Conservation (phyloP, 2,329 filamentous ascomycete species). For the Talaromyces amestolkiae region DNA sequence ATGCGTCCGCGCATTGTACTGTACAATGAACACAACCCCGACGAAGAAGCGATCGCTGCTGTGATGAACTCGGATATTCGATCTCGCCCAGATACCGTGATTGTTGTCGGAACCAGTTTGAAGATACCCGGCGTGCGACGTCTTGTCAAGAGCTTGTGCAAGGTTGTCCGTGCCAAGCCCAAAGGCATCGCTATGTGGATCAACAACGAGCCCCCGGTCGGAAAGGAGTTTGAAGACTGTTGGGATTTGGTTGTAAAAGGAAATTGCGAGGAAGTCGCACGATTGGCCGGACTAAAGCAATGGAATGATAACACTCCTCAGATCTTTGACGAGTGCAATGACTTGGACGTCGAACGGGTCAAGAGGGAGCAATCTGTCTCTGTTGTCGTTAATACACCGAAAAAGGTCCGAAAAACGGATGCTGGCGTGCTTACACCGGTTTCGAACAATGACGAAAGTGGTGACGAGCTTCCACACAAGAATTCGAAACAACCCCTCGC, state of each 20-base stretch:
- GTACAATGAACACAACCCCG: conserved; percentile 96
- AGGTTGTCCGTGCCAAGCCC: conserved; percentile 71
- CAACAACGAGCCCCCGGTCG: conserved; percentile 80
- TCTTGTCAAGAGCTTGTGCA: conserved; percentile 87
- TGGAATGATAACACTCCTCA: conserved; percentile 54
- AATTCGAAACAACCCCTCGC: conserved; percentile 19
- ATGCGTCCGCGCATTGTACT: conserved; percentile 90
- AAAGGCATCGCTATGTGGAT: conserved; percentile 92
- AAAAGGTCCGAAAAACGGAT: conserved; percentile 28
- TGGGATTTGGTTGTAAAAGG: conserved; percentile 90
- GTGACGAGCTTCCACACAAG: conserved; percentile 26
- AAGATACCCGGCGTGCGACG: conserved; percentile 91
- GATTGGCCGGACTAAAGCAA: conserved; percentile 60
- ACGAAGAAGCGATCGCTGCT: conserved; percentile 91
- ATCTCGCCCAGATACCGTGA: conserved; percentile 80
- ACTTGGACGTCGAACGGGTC: conserved; percentile 45
- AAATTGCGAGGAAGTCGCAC: conserved; percentile 83
- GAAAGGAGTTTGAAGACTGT: conserved; percentile 82
- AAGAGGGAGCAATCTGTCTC: conserved; percentile 38
- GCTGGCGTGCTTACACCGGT: conserved; percentile 44
- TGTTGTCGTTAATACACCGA: conserved; percentile 42
- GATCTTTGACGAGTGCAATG: conserved; percentile 44
- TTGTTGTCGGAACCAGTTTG: conserved; percentile 92
- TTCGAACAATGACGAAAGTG: conserved; percentile 40
- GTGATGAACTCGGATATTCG: conserved; percentile 84